Conservation (phyloP, 2,329 filamentous ascomycete species). For the Cordyceps cicadae region DNA sequence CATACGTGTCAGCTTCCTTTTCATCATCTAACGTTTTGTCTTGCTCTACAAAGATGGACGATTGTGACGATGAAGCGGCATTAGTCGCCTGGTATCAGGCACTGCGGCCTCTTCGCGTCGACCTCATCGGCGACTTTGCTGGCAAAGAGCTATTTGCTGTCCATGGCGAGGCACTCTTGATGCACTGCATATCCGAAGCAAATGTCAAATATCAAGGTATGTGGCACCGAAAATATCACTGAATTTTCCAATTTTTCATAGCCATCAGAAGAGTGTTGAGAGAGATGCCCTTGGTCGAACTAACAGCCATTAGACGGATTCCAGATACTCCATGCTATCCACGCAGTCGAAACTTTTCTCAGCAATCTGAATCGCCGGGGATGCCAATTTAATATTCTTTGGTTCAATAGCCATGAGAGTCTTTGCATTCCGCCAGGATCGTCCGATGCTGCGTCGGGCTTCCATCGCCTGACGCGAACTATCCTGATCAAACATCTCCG, state of each 20-base stretch:
- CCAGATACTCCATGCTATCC: slow-evolving; percentile 63
- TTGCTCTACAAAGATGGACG: no score
- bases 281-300: neutral
- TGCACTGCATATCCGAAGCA: slow-evolving; percentile 52
- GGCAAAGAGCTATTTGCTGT: slow-evolving; percentile 65
- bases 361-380: slow-evolving; percentile 50
- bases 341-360: slow-evolving; percentile 60
- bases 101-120: slow-evolving; percentile 33
- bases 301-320: slow-evolving; percentile 42
- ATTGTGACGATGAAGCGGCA: neutral
- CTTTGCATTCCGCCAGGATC: slow-evolving; percentile 43
- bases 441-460: slow-evolving; percentile 9
- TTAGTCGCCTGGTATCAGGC: slow-evolving; percentile 11
- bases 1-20: no score
- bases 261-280: neutral
- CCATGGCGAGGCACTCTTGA: slow-evolving; percentile 64
- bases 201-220: slow-evolving; percentile 54
- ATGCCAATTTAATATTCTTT: slow-evolving; percentile 64
- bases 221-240: neutral
- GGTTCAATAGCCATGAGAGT: slow-evolving; percentile 50
- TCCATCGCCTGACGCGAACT: slow-evolving; percentile 45
- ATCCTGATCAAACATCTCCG: slow-evolving; percentile 57
- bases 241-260: neutral
- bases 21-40: no score
- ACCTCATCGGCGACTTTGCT: slow-evolving; percentile 68